Evolutionary conservation across 116 monocot genomes (phyloP).

Genomic region (Trichopus zeylanicus): DNA sequence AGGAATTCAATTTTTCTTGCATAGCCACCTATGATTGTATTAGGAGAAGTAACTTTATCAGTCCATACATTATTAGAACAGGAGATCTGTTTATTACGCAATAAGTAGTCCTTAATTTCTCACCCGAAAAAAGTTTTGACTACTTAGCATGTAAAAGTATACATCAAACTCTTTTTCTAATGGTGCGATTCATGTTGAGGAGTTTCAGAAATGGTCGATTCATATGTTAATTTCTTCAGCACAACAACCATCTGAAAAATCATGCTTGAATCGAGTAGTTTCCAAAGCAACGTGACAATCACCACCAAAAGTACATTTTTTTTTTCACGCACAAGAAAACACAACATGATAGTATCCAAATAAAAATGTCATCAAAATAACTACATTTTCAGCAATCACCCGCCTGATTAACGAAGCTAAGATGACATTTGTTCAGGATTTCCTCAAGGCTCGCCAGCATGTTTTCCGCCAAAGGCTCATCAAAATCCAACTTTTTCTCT

Average conservation of each 20-base stretch:
- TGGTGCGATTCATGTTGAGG: neutral
- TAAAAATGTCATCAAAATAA: too few species aligned
- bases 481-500: constrained; percentile 12
- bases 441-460: constrained; percentile 58
- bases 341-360: too few species aligned
- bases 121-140: too few species aligned
- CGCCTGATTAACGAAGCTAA: constrained; percentile 68
- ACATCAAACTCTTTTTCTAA: neutral
- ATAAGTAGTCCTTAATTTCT: too few species aligned
- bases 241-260: constrained; percentile 71
- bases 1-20: too few species aligned
- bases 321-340: too few species aligned
- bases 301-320: too few species aligned
- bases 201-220: neutral
- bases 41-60: too few species aligned
- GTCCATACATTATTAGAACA: too few species aligned
- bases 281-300: constrained; percentile 3
- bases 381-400: neutral
- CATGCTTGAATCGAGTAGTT: neutral
- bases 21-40: too few species aligned
- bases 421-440: constrained; percentile 70
- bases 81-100: too few species aligned
- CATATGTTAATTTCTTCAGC: constrained; percentile 64
- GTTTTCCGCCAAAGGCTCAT: constrained; percentile 58
- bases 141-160: too few species aligned